A percentile compares a stretch with the other conserved stretches of the same genome.
Evolutionary conservation across 2,329 filamentous ascomycete genomes (phyloP).

Genomic region (Colletotrichum endophyticum): DNA sequence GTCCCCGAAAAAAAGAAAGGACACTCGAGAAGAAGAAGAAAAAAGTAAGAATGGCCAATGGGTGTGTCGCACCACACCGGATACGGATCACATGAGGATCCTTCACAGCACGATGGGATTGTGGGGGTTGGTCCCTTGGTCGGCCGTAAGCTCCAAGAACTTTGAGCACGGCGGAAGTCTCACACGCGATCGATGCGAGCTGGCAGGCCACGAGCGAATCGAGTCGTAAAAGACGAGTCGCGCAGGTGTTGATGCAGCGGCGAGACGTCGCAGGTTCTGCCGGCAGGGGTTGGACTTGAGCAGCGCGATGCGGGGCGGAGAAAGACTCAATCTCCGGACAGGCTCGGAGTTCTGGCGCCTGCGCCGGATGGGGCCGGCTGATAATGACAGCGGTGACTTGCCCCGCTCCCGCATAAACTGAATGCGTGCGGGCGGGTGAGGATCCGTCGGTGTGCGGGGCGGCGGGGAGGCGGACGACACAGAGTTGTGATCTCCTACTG

Average conservation of each 20-base stretch:
- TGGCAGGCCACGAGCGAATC: slow-evolving; percentile 12
- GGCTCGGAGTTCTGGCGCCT: slow-evolving; percentile 13
- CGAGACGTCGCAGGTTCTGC: slow-evolving; percentile 9
- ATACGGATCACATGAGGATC: neutral
- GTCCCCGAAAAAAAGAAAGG: neutral
- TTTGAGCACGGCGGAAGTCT: slow-evolving; percentile 11
- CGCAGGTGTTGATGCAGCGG: neutral
- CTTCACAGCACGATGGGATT: slow-evolving; percentile 1
- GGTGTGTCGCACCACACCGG: neutral
- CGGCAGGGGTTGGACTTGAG: slow-evolving; percentile 15
- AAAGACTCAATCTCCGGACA: neutral
- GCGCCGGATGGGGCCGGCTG: neutral
- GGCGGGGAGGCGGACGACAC: neutral
- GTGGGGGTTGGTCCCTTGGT: neutral
- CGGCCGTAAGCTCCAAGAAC: slow-evolving; percentile 10
- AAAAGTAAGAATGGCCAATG: neutral
- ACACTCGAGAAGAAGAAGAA: neutral
- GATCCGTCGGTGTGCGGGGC: slow-evolving; percentile 3
- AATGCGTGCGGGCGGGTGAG: neutral
- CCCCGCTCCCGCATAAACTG: neutral
- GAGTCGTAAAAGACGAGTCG: slow-evolving; percentile 13
- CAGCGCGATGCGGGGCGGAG: slow-evolving; percentile 12
- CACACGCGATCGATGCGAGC: slow-evolving; percentile 2
- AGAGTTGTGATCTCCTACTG: neutral
- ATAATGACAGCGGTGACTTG: neutral